Conservation (phyloP, 2,329 filamentous ascomycete genomes). For the Venturia aucupariae region DNA sequence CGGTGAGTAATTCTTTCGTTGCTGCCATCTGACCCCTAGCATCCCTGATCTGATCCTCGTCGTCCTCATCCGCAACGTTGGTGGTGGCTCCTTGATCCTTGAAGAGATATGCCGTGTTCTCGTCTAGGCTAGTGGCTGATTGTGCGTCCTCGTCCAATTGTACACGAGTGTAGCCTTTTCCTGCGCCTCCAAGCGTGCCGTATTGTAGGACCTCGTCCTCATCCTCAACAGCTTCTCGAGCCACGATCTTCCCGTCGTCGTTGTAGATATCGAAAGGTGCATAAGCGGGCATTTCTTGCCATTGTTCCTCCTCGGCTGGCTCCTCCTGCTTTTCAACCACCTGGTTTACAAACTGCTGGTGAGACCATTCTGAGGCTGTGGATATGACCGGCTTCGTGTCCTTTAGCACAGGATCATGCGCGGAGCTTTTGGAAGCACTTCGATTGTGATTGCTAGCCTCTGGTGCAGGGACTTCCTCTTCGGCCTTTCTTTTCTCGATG, state of each 20-base stretch:
- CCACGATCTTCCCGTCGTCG: constrained; percentile 80
- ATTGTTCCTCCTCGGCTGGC: constrained; percentile 57
- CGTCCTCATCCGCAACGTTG: constrained; percentile 48
- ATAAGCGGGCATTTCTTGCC: constrained; percentile 92
- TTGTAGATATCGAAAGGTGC: constrained; percentile 94
- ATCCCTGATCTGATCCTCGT: constrained; percentile 40
- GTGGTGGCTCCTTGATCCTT: constrained; percentile 56
- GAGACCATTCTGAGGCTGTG: constrained; percentile 73
- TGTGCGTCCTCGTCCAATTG: constrained; percentile 89
- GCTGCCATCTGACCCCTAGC: constrained; percentile 85
- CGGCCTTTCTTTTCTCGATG: neutral
- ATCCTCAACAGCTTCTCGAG: constrained; percentile 63
- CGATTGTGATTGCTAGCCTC: neutral
- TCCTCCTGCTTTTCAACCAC: constrained; percentile 34
- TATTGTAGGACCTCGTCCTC: constrained; percentile 65
- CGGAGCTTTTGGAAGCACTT: constrained; percentile 1
- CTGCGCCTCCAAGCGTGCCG: constrained; percentile 72
- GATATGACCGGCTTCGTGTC: neutral
- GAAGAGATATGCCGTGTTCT: constrained; percentile 94
- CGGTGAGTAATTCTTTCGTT: constrained; percentile 89
- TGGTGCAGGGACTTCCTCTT: neutral
- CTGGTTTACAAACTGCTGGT: constrained; percentile 61
- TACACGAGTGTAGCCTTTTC: constrained; percentile 93
- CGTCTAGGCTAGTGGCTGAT: constrained; percentile 91
- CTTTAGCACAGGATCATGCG: neutral